phyloP scores from a whole-genome alignment of 1,284 basidiomycete genomes.

The Leccinum ambiguum region DNA sequence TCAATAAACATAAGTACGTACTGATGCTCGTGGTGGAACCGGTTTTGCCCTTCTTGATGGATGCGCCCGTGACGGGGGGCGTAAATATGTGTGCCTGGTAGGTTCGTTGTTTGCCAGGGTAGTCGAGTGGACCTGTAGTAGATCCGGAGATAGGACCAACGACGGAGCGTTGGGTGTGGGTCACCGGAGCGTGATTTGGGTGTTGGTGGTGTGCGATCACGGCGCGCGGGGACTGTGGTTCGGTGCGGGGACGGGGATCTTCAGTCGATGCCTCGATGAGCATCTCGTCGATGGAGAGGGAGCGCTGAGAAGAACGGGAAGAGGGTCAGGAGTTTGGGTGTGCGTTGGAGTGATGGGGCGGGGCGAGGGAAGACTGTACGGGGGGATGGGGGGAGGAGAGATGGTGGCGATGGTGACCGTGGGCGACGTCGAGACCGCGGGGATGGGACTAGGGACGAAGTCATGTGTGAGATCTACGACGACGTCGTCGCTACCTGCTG shows the following conservation, averaged over 20 bases:
- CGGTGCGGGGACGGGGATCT: constrained; percentile 28
- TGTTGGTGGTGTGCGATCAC: constrained; percentile 35
- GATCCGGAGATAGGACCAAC: constrained; percentile 17
- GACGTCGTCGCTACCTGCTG: too few species aligned
- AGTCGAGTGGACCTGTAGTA: constrained; percentile 32
- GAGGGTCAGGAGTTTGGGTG: constrained; percentile 31
- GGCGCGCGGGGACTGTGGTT: constrained; percentile 33
- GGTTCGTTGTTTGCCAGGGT: constrained; percentile 39
- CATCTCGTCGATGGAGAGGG: constrained; percentile 59
- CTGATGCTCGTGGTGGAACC: constrained; percentile 26
- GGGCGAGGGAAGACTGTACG: constrained; percentile 17
- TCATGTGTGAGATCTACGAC: constrained; percentile 13
- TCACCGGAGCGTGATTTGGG: constrained; percentile 20
- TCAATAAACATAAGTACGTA: constrained; percentile 14
- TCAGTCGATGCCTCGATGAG: constrained; percentile 53
- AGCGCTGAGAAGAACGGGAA: constrained; percentile 34
- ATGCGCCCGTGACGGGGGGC: constrained; percentile 65
- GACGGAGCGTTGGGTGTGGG: constrained; percentile 24
- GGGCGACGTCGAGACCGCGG: constrained; percentile 22
- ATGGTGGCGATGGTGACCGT: constrained; percentile 26
- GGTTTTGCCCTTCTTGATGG: constrained; percentile 58
- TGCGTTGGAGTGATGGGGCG: constrained; percentile 19
- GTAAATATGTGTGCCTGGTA: constrained; percentile 70
- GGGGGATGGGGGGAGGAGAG: constrained; percentile 20
- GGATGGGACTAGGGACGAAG: constrained; percentile 12